Evolutionary conservation across 2,329 filamentous ascomycete species (phyloP).

Genomic region (Alternaria sp.): DNA sequence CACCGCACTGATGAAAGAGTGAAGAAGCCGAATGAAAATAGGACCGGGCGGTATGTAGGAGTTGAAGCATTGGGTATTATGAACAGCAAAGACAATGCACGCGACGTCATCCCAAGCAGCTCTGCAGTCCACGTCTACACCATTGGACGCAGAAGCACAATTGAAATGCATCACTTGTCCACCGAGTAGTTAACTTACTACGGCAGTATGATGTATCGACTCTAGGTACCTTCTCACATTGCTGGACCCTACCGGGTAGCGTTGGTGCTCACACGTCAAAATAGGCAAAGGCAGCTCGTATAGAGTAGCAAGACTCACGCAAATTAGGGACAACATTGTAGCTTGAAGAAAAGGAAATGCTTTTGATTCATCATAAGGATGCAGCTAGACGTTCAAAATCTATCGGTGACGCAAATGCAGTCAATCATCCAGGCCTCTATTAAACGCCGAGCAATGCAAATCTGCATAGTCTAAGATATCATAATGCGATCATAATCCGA

Average conservation of each 20-base stretch:
- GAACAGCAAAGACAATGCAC: neutral
- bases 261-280: neutral
- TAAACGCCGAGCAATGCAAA: slow-evolving; percentile 31
- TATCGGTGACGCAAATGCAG: slow-evolving; percentile 14
- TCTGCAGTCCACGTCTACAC: neutral
- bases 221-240: neutral
- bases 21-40: neutral
- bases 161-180: neutral
- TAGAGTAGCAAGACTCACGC: neutral
- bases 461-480: slow-evolving; percentile 20
- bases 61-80: neutral
- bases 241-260: neutral
- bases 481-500: slow-evolving; percentile 12
- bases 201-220: neutral
- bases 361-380: slow-evolving; percentile 18
- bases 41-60: neutral
- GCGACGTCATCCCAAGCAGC: neutral
- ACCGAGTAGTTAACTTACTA: neutral
- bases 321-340: neutral
- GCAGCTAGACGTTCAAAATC: slow-evolving; percentile 13
- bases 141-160: neutral
- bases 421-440: slow-evolving; percentile 19
- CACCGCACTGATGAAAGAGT: neutral
- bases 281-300: neutral
- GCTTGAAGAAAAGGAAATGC: slow-evolving; percentile 5